Evolutionary conservation across 495 filamentous ascomycete genomes (phyloP).

Genomic region (Penicillium flavigenum): DNA sequence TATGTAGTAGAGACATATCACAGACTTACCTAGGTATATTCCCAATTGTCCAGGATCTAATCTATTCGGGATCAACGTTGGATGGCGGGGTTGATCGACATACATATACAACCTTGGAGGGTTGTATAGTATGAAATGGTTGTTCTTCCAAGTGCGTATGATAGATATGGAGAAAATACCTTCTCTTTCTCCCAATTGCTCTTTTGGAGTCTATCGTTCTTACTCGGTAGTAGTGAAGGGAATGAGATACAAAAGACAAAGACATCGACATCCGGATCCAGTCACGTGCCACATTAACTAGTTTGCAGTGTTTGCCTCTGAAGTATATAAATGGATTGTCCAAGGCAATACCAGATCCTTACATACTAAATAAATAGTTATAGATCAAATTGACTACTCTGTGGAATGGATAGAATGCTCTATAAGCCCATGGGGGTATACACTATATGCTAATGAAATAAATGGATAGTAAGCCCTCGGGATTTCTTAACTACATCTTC

Average conservation of each 20-base stretch:
- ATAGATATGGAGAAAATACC: not conserved
- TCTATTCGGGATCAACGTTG: not conserved
- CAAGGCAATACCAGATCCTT: too few species aligned
- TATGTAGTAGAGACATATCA: not conserved
- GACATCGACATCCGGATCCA: not conserved
- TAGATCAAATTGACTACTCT: too few species aligned
- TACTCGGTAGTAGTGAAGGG: not conserved
- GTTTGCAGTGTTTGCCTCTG: not conserved
- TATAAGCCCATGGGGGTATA: too few species aligned
- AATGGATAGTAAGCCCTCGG: too few species aligned
- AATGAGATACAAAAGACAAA: not conserved
- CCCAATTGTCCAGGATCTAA: not conserved
- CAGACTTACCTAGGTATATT: not conserved
- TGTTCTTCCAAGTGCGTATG: not conserved
- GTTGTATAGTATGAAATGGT: not conserved
- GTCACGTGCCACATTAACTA: not conserved
- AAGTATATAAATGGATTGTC: too few species aligned
- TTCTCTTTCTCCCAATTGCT: not conserved
- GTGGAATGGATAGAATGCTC: too few species aligned
- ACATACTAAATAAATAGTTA: too few species aligned
- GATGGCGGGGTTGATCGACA: constrained; percentile 3
- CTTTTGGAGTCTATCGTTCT: not conserved
- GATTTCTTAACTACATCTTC: too few species aligned
- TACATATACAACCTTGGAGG: not conserved
- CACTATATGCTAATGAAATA: too few species aligned